These are phyloP conservation scores for Coemansia aciculifera DNA, from an alignment of 192 early-diverging fungal species.

Conservation along the genomic window DNA sequence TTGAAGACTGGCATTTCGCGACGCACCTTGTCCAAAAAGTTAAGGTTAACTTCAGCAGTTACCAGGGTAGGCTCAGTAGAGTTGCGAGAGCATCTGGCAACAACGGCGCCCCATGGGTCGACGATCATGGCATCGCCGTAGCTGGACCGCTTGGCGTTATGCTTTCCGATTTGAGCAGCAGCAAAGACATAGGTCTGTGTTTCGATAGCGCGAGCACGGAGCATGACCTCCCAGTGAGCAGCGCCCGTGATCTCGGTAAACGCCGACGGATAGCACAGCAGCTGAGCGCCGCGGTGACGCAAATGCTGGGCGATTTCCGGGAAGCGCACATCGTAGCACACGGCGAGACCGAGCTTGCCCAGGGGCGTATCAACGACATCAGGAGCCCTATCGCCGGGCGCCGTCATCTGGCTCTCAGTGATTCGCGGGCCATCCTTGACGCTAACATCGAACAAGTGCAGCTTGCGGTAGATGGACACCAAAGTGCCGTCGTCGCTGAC, in stretches of 20 bases:
- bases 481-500: constrained; percentile 62
- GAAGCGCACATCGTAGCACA: constrained; percentile 86
- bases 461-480: constrained; percentile 65
- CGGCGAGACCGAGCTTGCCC: constrained; percentile 61
- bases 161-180: constrained; percentile 75
- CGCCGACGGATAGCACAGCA: constrained; percentile 78
- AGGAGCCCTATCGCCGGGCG: constrained; percentile 23
- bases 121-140: constrained; percentile 84
- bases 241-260: constrained; percentile 79
- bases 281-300: constrained; percentile 62
- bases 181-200: constrained; percentile 83
- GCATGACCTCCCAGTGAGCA: constrained; percentile 82
- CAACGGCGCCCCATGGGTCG: constrained; percentile 79
- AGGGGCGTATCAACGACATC: constrained; percentile 52
- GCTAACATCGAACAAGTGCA: constrained; percentile 79
- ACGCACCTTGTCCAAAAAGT: constrained; percentile 60
- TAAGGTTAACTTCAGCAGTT: constrained; percentile 66
- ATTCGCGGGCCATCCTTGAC: constrained; percentile 48
- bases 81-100: constrained; percentile 64
- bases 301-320: constrained; percentile 65
- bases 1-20: constrained; percentile 72
- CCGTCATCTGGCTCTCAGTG: constrained; percentile 26
- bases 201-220: constrained; percentile 82
- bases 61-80: constrained; percentile 61
- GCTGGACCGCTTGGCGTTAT: constrained; percentile 68